phyloP scores from a whole-genome alignment of 495 filamentous ascomycete species.

The Staphylotrichum longicolle region DNA sequence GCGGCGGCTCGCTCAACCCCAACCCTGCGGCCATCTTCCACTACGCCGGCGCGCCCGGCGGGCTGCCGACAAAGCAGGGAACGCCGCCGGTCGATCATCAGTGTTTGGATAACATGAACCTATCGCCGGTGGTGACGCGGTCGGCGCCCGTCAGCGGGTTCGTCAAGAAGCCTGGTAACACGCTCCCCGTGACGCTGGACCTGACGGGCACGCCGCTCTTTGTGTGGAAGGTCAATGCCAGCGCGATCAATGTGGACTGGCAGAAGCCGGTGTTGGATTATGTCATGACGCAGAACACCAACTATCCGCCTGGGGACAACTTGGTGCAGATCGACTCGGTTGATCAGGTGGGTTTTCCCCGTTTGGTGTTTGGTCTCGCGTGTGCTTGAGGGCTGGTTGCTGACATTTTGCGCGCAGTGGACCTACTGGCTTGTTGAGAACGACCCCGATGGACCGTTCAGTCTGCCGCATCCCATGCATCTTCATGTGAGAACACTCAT shows the following conservation, averaged over 20 bases:
- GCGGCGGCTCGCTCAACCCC: constrained; percentile 34
- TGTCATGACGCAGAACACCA: constrained; percentile 38
- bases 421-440: constrained; percentile 53
- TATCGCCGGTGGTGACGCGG: constrained; percentile 35
- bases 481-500: constrained; percentile 28
- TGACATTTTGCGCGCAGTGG: constrained; percentile 33
- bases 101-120: constrained; percentile 35
- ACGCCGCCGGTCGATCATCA: constrained; percentile 26
- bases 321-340: constrained; percentile 35
- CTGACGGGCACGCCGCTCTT: constrained; percentile 29
- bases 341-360: constrained; percentile 23
- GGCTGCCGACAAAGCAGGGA: constrained; percentile 34
- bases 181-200: constrained; percentile 31
- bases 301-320: constrained; percentile 40
- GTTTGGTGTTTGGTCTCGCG: background rate
- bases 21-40: constrained; percentile 41
- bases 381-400: background rate
- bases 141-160: constrained; percentile 31
- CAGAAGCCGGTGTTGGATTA: constrained; percentile 40
- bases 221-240: constrained; percentile 44
- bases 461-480: constrained; percentile 48
- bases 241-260: constrained; percentile 45
- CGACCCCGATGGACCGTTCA: constrained; percentile 42
- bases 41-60: constrained; percentile 32
- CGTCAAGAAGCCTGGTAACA: constrained; percentile 29